phyloP scores from a whole-genome alignment of 345 rosid species.

The Eutrema yunnanense region DNA sequence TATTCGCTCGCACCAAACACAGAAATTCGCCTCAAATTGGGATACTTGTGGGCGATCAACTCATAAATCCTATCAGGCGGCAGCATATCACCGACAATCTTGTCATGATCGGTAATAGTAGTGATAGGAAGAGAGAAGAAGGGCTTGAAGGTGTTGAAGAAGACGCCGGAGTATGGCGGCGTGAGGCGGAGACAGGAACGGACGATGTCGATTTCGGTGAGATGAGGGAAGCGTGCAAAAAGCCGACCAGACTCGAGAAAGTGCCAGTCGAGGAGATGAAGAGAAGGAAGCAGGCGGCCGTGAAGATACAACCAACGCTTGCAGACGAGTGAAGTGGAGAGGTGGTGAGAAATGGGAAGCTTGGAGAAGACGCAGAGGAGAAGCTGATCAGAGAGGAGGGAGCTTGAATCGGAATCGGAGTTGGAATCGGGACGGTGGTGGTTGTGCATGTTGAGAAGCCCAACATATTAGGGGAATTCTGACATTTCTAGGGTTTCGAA shows the following conservation, averaged over 20 bases:
- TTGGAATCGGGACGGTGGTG: neutral
- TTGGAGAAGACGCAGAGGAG: slow-evolving; percentile 44
- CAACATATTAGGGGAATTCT: neutral
- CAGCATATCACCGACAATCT: slow-evolving; percentile 7
- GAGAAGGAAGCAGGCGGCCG: slow-evolving; percentile 46
- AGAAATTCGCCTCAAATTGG: slow-evolving; percentile 43
- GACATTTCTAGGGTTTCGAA: neutral
- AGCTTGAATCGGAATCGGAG: neutral
- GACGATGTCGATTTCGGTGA: slow-evolving; percentile 34
- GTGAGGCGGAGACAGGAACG: slow-evolving; percentile 35
- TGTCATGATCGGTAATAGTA: neutral
- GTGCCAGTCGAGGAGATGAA: slow-evolving; percentile 44
- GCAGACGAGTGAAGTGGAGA: slow-evolving; percentile 43
- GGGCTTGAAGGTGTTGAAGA: slow-evolving; percentile 23
- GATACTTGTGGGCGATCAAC: slow-evolving; percentile 37
- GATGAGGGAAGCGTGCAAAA: slow-evolving; percentile 45
- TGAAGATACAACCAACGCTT: slow-evolving; percentile 51
- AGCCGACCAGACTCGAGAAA: slow-evolving; percentile 50
- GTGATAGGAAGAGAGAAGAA: slow-evolving; percentile 28
- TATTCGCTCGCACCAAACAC: slow-evolving; percentile 40
- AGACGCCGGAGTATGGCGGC: slow-evolving; percentile 30
- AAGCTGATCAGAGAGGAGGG: slow-evolving; percentile 23
- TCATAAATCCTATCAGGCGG: slow-evolving; percentile 27
- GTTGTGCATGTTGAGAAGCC: neutral
- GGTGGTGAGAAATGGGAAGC: slow-evolving; percentile 38